A percentile compares a stretch with the other conserved stretches of the same genome.
Conservation (phyloP, 306 rosid species). For the Glycine tomentella region DNA sequence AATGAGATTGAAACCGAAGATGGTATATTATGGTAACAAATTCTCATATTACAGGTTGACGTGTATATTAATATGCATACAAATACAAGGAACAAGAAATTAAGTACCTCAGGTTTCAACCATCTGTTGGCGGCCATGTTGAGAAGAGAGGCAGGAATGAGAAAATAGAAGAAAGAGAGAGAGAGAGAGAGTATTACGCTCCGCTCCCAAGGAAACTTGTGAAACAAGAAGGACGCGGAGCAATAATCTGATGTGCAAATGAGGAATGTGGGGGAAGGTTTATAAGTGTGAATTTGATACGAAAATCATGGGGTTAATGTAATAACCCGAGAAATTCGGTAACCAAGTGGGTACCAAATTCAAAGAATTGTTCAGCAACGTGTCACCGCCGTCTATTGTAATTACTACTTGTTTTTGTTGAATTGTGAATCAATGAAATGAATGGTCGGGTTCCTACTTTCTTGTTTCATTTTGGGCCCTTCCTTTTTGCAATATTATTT, state of each 20-base stretch:
- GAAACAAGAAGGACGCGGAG: conserved; percentile 41
- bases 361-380: conserved; percentile 42
- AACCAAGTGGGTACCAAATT: conserved; percentile 26
- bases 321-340: not conserved
- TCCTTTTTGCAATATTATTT: conserved; percentile 14
- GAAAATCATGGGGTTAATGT: not conserved
- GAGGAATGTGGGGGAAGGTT: not conserved
- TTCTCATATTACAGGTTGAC: too few species aligned
- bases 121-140: conserved; percentile 64
- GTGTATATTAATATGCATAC: too few species aligned
- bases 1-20: too few species aligned
- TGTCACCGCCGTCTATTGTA: too few species aligned
- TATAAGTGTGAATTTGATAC: conserved; percentile 34
- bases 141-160: conserved; percentile 29
- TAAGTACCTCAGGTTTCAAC: conserved; percentile 87
- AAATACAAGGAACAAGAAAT: too few species aligned
- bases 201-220: conserved; percentile 37
- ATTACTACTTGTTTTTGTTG: too few species aligned
- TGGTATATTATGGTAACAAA: too few species aligned
- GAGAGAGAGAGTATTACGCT: not conserved
- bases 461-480: conserved; percentile 21
- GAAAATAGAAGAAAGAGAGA: not conserved
- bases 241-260: not conserved
- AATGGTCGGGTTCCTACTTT: not conserved
- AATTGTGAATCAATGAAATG: not conserved